Conservation (phyloP, 2,329 filamentous ascomycete species). For the Colletotrichum chrysophilum region DNA sequence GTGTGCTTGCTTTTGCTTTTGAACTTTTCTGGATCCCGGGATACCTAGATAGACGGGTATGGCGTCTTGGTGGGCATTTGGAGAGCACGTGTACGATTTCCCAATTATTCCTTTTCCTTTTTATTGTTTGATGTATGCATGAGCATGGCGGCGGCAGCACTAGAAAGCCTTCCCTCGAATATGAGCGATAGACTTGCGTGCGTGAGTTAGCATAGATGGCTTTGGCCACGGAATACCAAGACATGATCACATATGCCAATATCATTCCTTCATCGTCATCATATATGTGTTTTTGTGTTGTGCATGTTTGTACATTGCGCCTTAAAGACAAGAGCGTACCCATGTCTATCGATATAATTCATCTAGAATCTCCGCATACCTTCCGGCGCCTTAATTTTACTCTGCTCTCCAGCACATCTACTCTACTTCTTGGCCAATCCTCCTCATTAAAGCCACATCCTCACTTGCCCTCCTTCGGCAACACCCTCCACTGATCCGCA, state of each 20-base stretch:
- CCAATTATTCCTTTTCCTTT: background rate
- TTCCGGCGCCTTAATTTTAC: background rate
- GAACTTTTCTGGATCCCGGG: background rate
- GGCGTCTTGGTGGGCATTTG: conserved; percentile 9
- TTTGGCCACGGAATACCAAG: conserved; percentile 2
- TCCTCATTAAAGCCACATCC: background rate
- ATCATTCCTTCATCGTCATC: no score
- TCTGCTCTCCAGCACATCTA: background rate
- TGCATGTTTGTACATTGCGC: no score
- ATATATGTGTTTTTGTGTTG: no score
- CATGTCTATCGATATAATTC: background rate
- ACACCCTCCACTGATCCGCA: conserved; percentile 53
- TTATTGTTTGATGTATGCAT: background rate
- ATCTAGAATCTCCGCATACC: no score
- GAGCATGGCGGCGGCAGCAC: conserved; percentile 4
- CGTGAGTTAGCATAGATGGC: conserved; percentile 1
- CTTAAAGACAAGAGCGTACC: no score
- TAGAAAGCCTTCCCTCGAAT: background rate
- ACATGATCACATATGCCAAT: background rate
- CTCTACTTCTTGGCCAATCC: background rate
- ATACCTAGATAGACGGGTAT: conserved; percentile 20
- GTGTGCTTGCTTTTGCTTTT: background rate
- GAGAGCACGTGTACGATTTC: conserved; percentile 16
- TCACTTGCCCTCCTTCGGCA: conserved; percentile 32
- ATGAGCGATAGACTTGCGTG: background rate